Conservation (phyloP, 352 stramenopile genomes). For the Phytophthora macrochlamydospora region DNA sequence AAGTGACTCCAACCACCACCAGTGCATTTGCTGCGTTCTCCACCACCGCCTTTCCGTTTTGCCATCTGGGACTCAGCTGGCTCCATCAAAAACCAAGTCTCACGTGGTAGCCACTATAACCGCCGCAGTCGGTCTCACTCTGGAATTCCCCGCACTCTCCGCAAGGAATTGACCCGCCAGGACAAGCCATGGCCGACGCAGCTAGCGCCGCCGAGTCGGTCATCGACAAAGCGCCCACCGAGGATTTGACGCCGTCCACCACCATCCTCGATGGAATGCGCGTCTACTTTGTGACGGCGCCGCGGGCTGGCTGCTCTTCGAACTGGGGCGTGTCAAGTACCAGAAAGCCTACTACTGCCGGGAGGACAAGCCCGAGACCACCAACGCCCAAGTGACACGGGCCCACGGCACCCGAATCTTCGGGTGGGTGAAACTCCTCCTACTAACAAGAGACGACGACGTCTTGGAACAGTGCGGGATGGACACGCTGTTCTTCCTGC, state of each 20-base stretch:
- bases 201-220: conserved; percentile 35
- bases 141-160: not conserved
- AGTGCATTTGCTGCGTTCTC: too few relatives aligned
- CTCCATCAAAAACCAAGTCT: too few relatives aligned
- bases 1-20: too few relatives aligned
- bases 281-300: conserved; percentile 68
- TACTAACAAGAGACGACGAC: conserved; percentile 67
- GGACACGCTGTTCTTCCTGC: conserved; percentile 83
- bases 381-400: conserved; percentile 44
- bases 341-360: conserved; percentile 76
- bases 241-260: conserved; percentile 63
- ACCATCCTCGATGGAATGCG: conserved; percentile 73
- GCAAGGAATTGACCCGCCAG: not conserved
- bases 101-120: not conserved
- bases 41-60: too few relatives aligned
- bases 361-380: conserved; percentile 64
- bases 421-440: conserved; percentile 62
- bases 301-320: conserved; percentile 69
- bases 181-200: conserved; percentile 30
- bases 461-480: conserved; percentile 74
- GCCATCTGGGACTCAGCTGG: too few relatives aligned
- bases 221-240: conserved; percentile 33
- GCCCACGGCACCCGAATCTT: conserved; percentile 45
- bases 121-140: not conserved
- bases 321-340: conserved; percentile 60